Evolutionary conservation across 2,329 filamentous ascomycete genomes (phyloP), one percentile per base, ranked within the genome.

Genomic region (Botrytis fabae): DNA sequence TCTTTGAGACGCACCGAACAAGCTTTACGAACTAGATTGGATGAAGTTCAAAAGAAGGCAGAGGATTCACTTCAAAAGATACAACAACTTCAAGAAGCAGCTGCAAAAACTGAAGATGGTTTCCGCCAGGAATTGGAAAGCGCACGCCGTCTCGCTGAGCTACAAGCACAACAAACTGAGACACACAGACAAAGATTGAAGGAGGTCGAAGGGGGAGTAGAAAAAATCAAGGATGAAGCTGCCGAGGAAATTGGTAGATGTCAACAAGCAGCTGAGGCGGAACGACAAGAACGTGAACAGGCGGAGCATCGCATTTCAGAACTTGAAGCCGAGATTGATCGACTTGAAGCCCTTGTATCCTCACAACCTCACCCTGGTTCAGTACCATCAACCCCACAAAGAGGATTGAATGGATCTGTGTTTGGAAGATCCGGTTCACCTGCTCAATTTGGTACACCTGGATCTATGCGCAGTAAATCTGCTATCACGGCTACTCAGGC

Each of bases 61-160:
- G 95, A 98, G 74, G 93, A 98, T 73, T 90, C 92, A 9, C 88
- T 97, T 62, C 85, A 88, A 61, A 94, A 91, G 79, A 90, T 97
- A 44, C 94, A 98, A 79, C 91, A 94, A 80, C 87, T 98, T 48
- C 92, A 96, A 79, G 94, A 97, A 80, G 89, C 93, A 32, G 92
- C 92, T 40, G 91, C 93, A 2, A 89, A 93, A 71, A 90, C 91
- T n/a, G 91, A 97, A 75, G 92, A 98, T 80, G 91, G 92, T 74
- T 97, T 96, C 85, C 90, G 92, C 78, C 91, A 95, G 72, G 95
- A 98, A 81, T 86, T 97, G 12, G 94, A 97, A 76, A 92, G 92
- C 75, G 90, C 92, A 40, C 90, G 89, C 73, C 90, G 96, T 62
- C 87, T 99, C 32, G 93, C 94, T 3, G 92, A 97, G 75, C 87